Base-by-base conservation (phyloP, 352 stramenopile genomes). In the Albugo laibachii region DNA sequence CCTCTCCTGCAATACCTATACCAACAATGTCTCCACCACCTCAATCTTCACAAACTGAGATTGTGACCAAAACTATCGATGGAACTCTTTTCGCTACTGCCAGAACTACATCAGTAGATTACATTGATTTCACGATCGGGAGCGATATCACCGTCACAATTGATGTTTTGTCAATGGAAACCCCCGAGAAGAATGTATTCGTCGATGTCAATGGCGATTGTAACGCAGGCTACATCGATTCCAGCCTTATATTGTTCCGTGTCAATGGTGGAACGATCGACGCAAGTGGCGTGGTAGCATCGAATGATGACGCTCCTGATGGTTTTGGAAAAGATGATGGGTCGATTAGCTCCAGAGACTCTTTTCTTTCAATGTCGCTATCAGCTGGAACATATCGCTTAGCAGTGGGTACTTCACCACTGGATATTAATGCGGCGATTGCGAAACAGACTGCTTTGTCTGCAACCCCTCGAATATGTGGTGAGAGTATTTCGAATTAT, bases 191-290 rank as follows among this genome's bases (percentile, higher is more conserved):
- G 15, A 45, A 52, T 13, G 54, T 34, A 13, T 85, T 60, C 35
- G 53, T 66, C 3, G 70, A 85, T 50, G 58, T 85, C 14, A 83
- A 85, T 40, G 49, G 47, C 10, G 69, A 85, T 54, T 85, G 73
- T 59, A 85, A 76, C 38, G 68, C 73, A 19, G 62, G 59, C 10
- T 78, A 70, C 45, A 62, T 83, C 48, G 70, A 85, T 57, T 68
- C 68, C 10, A 62, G 59, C 10, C 66, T 85, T 41, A 53, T 78
- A 3, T 53, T 85, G 2, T 82, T 85, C 52, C 52, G 43, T 0
- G 11, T 77, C 0, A 44, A 16, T n/a, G 52, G 55, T 34, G 61
- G 48, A 18, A 21, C 18, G 0, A 45, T 69, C 2, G 48, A 40
- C 15, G 56, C 61, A 15, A 41, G 47, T 0, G 48, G 47, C 5